Conservation (phyloP, 73 alveolate species). For the Paramecium octaurelia region DNA sequence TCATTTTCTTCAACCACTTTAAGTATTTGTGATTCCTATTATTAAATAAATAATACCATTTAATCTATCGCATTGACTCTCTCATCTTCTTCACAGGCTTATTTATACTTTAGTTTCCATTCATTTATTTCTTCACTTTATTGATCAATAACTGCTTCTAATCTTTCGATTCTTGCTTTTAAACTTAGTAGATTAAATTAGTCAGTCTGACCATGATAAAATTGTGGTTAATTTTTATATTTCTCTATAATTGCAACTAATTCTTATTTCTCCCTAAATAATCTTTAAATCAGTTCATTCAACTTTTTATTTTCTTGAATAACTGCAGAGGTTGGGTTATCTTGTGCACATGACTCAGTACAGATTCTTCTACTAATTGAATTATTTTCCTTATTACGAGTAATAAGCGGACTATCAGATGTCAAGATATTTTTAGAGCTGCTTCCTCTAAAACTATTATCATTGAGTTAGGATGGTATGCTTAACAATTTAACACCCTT, state of each 20-base stretch:
- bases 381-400: not conserved
- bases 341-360: not conserved
- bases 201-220: not conserved
- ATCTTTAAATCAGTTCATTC: not conserved
- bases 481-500: not conserved
- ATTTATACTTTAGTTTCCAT: conserved; percentile 5
- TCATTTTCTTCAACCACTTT: conserved; percentile 41
- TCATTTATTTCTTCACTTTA: not conserved
- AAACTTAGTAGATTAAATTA: not conserved
- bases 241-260: not conserved
- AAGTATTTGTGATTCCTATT: not conserved
- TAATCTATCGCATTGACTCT: not conserved
- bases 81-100: conserved; percentile 35
- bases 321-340: not conserved
- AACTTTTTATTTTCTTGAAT: not conserved
- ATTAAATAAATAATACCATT: not conserved
- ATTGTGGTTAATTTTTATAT: not conserved
- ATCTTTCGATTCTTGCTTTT: conserved; percentile 9
- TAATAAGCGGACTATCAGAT: not conserved
- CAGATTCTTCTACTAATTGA: not conserved
- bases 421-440: not conserved
- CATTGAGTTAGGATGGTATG: not conserved
- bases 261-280: not conserved
- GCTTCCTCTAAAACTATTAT: not conserved
- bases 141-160: not conserved